These are phyloP conservation scores for Bretziella fagacearum DNA, from an alignment of 2,329 filamentous ascomycete genomes.

Conservation along the genomic window DNA sequence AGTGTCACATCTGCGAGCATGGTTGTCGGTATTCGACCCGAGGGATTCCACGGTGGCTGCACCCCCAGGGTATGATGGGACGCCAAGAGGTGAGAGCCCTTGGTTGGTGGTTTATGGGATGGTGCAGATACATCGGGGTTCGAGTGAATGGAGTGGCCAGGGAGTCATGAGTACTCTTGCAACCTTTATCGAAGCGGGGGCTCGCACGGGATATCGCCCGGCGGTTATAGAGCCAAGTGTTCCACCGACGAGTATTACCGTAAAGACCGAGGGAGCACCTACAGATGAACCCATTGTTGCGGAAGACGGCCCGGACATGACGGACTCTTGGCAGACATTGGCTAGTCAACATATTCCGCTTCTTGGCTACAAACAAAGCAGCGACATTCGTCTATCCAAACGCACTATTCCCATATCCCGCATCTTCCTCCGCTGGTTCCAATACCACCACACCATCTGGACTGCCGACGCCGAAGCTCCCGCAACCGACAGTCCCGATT, in stretches of 20 bases:
- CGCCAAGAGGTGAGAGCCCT: conserved; percentile 19
- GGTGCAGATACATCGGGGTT: conserved; percentile 46
- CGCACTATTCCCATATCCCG: conserved; percentile 3
- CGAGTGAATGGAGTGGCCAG: conserved; percentile 60
- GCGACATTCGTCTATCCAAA: conserved; percentile 9
- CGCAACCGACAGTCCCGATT: background rate
- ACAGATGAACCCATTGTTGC: background rate
- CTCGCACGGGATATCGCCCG: conserved; percentile 27
- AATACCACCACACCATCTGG: background rate
- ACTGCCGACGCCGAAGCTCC: background rate
- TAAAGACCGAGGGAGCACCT: too few species aligned
- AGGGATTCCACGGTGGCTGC: conserved; percentile 23
- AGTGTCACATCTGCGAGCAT: conserved; percentile 60
- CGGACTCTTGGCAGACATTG: background rate
- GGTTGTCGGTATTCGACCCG: conserved; percentile 42
- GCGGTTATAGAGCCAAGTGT: conserved; percentile 30
- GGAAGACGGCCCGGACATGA: too few species aligned
- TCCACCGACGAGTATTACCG: too few species aligned
- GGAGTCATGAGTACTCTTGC: conserved; percentile 49
- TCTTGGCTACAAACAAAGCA: conserved; percentile 12
- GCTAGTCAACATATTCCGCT: conserved; percentile 10
- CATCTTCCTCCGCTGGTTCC: conserved; percentile 9
- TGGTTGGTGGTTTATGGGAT: conserved; percentile 48
- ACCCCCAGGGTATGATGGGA: conserved; percentile 21
- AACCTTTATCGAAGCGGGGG: conserved; percentile 43